phyloP scores from a whole-genome alignment of 495 filamentous ascomycete genomes.

The Aspergillus egyptiacus region DNA sequence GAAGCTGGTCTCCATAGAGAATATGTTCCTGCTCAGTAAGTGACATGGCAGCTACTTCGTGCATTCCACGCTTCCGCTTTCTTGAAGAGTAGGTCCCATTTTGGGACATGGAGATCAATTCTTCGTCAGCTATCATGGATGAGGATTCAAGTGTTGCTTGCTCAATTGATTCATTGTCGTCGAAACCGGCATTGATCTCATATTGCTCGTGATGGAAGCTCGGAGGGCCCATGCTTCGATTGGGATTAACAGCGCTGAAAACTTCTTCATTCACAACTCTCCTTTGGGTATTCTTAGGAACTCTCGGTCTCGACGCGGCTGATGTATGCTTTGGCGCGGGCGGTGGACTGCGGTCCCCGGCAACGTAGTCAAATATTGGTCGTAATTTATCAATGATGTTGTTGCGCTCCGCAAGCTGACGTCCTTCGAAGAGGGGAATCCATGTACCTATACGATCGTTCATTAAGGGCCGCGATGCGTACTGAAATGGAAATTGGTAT shows the following conservation, averaged over 20 bases:
- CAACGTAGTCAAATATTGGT: conserved; percentile 83
- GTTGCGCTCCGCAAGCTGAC: conserved; percentile 76
- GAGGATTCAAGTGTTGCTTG: conserved; percentile 72
- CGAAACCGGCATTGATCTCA: conserved; percentile 52
- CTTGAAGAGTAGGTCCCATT: conserved; percentile 55
- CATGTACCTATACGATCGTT: conserved; percentile 65
- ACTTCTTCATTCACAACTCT: conserved; percentile 32
- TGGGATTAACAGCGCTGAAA: conserved; percentile 37
- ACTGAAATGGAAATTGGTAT: conserved; percentile 1
- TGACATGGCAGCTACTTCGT: conserved; percentile 55
- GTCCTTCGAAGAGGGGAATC: conserved; percentile 82
- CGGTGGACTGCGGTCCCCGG: conserved; percentile 80
- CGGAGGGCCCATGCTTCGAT: conserved; percentile 39
- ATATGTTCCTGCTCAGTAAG: conserved; percentile 73
- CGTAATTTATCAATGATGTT: conserved; percentile 72
- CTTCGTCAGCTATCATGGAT: conserved; percentile 77
- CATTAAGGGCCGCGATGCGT: conserved; percentile 12
- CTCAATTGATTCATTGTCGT: conserved; percentile 77
- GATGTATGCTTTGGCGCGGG: conserved; percentile 86
- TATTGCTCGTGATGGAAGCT: conserved; percentile 50
- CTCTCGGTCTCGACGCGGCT: conserved; percentile 60
- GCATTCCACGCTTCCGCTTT: conserved; percentile 66
- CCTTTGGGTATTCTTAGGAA: conserved; percentile 45
- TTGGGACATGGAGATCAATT: conserved; percentile 61
- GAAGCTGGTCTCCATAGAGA: conserved; percentile 82